Percentiles rank a stretch among this genome's conserved stretches.
phyloP scores from a whole-genome alignment of 164 flowering plant genomes.

The Aristolochia contorta region DNA sequence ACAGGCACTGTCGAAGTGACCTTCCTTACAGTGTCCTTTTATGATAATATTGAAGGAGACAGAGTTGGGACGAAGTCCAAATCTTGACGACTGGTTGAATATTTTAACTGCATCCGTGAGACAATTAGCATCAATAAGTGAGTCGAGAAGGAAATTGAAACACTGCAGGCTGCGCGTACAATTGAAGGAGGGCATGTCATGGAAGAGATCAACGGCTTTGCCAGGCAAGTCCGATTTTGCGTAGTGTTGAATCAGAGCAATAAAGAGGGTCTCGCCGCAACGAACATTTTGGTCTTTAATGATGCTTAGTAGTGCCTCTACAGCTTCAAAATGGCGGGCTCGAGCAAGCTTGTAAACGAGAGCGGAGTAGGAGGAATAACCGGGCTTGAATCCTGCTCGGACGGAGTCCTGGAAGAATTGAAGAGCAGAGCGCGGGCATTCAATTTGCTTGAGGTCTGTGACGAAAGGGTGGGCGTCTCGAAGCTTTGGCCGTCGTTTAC shows the following conservation, averaged over 20 bases:
- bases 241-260: conserved; percentile 58
- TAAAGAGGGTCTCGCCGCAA: conserved; percentile 53
- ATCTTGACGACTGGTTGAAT: conserved; percentile 19
- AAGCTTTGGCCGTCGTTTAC: conserved; percentile 4
- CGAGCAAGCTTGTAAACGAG: conserved; percentile 74
- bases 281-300: conserved; percentile 28
- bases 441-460: conserved; percentile 32
- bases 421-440: conserved; percentile 42
- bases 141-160: conserved; percentile 53
- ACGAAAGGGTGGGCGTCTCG: conserved; percentile 40
- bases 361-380: conserved; percentile 68
- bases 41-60: conserved; percentile 62
- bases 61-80: conserved; percentile 57
- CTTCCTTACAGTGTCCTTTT: conserved; percentile 39
- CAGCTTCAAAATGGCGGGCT: conserved; percentile 35
- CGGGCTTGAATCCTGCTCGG: conserved; percentile 50
- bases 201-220: conserved; percentile 51
- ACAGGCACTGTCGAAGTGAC: conserved; percentile 40
- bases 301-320: conserved; percentile 34
- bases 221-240: conserved; percentile 42
- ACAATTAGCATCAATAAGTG: conserved; percentile 38
- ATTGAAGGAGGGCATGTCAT: conserved; percentile 44
- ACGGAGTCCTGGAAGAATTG: conserved; percentile 40
- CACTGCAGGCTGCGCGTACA: conserved; percentile 53
- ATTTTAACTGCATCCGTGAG: conserved; percentile 34